Conservation (phyloP, 352 stramenopile species). For the Phytopythium litorale region DNA sequence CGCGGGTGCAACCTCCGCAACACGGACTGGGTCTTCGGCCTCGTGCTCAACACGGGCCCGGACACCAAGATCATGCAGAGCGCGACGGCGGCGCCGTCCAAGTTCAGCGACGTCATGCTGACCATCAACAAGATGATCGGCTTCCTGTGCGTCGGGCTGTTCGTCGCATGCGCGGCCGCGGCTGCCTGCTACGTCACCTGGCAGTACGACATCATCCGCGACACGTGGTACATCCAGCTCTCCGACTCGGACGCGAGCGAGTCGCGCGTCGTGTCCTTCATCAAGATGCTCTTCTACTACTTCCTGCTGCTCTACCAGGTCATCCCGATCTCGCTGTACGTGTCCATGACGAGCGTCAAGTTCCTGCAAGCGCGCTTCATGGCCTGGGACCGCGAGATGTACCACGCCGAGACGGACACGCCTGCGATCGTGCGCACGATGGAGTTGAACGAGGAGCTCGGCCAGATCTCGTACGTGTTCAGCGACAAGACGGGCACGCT, state of each 20-base stretch:
- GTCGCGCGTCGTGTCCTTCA: conserved; percentile 47
- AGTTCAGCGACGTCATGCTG: conserved; percentile 83
- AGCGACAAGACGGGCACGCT: conserved; percentile 92
- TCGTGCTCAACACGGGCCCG: conserved; percentile 88
- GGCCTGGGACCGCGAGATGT: conserved; percentile 87
- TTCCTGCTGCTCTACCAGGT: conserved; percentile 90
- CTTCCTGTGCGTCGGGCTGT: conserved; percentile 59
- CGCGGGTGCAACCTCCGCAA: conserved; percentile 87
- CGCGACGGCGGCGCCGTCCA: conserved; percentile 63
- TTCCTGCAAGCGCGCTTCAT: conserved; percentile 88
- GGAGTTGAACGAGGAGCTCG: conserved; percentile 90
- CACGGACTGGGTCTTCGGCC: conserved; percentile 82
- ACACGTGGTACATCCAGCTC: conserved; percentile 76
- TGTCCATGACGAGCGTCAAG: conserved; percentile 89
- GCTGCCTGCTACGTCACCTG: conserved; percentile 75
- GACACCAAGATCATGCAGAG: conserved; percentile 93
- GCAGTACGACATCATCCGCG: conserved; percentile 65
- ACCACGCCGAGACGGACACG: conserved; percentile 91
- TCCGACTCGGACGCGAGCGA: conserved; percentile 27
- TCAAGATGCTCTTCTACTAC: conserved; percentile 92
- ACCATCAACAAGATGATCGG: conserved; percentile 81
- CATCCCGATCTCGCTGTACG: conserved; percentile 93
- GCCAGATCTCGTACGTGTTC: conserved; percentile 90
- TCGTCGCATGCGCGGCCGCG: conserved; percentile 58
- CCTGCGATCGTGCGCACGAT: conserved; percentile 80